These are phyloP conservation scores for Backusella liffmaniae DNA, from an alignment of 192 early-diverging fungal species.

Conservation along the genomic window DNA sequence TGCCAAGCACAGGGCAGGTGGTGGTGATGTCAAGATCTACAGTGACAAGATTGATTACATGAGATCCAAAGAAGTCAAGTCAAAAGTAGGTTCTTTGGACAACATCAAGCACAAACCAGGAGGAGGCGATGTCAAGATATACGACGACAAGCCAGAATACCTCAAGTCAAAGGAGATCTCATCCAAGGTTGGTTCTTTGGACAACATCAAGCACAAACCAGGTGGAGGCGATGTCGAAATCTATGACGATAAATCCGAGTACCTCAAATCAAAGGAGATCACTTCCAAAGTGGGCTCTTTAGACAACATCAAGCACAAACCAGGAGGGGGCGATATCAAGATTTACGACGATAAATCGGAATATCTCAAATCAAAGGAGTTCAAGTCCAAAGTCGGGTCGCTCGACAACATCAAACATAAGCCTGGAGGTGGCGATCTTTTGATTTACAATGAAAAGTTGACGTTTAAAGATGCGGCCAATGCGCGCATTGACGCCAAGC, in stretches of 20 bases:
- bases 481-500: neutral
- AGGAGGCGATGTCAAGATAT: slow-evolving; percentile 6
- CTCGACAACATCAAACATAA: slow-evolving; percentile 24
- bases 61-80: neutral
- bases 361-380: neutral
- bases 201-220: slow-evolving; percentile 11
- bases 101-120: neutral
- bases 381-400: slow-evolving; percentile 11
- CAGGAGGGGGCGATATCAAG: slow-evolving; percentile 13
- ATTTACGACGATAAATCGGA: slow-evolving; percentile 11
- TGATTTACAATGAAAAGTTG: slow-evolving; percentile 12
- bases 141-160: neutral
- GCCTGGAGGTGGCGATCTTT: slow-evolving; percentile 14
- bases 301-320: slow-evolving; percentile 17
- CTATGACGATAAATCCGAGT: neutral
- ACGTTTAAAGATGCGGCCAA: neutral
- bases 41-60: neutral
- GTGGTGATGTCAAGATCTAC: neutral
- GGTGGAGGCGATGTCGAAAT: neutral
- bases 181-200: neutral
- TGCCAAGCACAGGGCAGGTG: slow-evolving; percentile 12
- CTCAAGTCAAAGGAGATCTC: neutral
- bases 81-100: neutral
- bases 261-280: slow-evolving; percentile 7
- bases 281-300: neutral